A percentile compares a stretch with the other conserved stretches of the same genome.
These are phyloP conservation scores for Ceratocystiopsis sp. DNA, from an alignment of 2,329 filamentous ascomycete genomes.

Conservation along the genomic window DNA sequence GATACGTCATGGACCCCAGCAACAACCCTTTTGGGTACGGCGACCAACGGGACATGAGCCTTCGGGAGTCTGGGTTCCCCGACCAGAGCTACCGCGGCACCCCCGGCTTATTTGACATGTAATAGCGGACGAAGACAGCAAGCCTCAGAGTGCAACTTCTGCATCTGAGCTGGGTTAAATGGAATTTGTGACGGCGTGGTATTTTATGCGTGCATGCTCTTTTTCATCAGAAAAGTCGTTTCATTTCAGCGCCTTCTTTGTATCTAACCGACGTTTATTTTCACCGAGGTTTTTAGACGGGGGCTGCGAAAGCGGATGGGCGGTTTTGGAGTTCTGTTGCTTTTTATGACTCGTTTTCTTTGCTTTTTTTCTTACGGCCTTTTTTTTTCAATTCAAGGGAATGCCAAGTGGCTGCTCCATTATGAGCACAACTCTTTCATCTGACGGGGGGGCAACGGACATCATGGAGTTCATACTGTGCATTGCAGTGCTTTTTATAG, in stretches of 20 bases:
- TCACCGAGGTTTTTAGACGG: too few relatives aligned
- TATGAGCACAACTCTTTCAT: too few relatives aligned
- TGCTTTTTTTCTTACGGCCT: background rate
- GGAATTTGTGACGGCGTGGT: background rate
- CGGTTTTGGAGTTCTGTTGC: background rate
- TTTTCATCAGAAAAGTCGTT: background rate
- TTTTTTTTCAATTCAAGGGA: background rate
- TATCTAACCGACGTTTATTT: too few relatives aligned
- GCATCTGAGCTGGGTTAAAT: too few relatives aligned
- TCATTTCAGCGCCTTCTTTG: too few relatives aligned
- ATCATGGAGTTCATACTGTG: too few relatives aligned
- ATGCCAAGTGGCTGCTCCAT: background rate
- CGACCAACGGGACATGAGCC: slow-evolving; percentile 2
- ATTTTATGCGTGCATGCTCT: slow-evolving; percentile 1
- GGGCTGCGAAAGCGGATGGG: too few relatives aligned
- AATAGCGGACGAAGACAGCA: background rate
- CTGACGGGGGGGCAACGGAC: too few relatives aligned
- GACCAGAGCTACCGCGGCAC: slow-evolving; percentile 1
- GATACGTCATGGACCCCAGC: slow-evolving; percentile 5
- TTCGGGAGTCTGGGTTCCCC: slow-evolving; percentile 4
- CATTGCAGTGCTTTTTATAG: too few relatives aligned
- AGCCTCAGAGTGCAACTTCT: too few relatives aligned
- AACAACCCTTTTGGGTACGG: slow-evolving; percentile 6
- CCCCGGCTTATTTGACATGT: slow-evolving; percentile 6
- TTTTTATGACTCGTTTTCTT: background rate